phyloP scores from a whole-genome alignment of 768 basidiomycete genomes.

The Psilocybe sp. region DNA sequence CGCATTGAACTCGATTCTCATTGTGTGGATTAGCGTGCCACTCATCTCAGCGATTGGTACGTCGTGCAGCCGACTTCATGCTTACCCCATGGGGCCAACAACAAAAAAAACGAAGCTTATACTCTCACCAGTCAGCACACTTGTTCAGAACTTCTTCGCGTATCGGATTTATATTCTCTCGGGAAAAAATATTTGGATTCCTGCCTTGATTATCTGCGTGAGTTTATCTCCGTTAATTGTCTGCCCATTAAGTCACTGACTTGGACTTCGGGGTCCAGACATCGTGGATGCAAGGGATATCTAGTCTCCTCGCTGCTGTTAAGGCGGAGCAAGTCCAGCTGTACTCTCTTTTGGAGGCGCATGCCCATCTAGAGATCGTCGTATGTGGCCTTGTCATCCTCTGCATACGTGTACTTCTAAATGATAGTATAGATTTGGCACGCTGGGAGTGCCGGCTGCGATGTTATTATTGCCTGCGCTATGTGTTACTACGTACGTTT shows the following conservation, averaged over 20 bases:
- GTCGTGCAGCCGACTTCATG: not conserved
- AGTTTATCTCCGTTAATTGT: not conserved
- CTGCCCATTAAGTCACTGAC: not conserved
- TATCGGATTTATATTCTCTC: conserved; percentile 20
- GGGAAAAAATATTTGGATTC: conserved; percentile 1
- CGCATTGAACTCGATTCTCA: conserved; percentile 10
- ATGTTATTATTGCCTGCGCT: conserved; percentile 18
- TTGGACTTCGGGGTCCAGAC: not conserved
- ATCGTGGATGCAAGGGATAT: conserved; percentile 1
- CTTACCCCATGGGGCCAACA: not conserved
- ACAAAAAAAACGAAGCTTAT: not conserved
- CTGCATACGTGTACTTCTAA: not conserved
- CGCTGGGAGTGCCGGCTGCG: conserved; percentile 15
- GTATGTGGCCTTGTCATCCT: not conserved
- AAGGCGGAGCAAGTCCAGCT: not conserved
- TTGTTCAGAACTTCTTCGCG: conserved; percentile 21
- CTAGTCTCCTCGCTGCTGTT: not conserved
- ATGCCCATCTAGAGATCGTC: not conserved
- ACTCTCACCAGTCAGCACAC: conserved; percentile 11
- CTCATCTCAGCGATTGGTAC: conserved; percentile 13
- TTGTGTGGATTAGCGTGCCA: conserved; percentile 18
- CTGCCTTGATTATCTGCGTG: conserved; percentile 9
- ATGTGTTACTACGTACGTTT: conserved; percentile 18
- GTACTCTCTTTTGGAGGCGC: not conserved
- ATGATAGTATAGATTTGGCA: conserved; percentile 17